Evolutionary conservation across 169 alveolate genomes (phyloP), one percentile per base, ranked within the genome.

Genomic region (Babesia divergens): DNA sequence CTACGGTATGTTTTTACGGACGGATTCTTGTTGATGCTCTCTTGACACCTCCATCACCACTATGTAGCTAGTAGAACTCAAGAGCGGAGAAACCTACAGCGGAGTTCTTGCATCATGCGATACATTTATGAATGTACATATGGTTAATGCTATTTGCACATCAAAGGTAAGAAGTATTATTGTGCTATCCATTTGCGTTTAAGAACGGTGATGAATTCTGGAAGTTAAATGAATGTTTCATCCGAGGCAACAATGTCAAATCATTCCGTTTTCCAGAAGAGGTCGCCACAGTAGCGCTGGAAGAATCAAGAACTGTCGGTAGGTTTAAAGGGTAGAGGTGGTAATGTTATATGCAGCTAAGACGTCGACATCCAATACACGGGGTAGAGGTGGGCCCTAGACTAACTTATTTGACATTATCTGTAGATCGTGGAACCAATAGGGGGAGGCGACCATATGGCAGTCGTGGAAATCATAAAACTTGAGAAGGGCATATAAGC

Each of bases 31-130:
- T n/a, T n/a, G n/a, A n/a, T n/a, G n/a, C n/a, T n/a, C n/a, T n/a
- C 38, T 49, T 40, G 44, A 20, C 18, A 35, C 22, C 26, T n/a
- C n/a, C n/a, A n/a, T n/a, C n/a, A n/a, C n/a, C n/a, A n/a, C n/a
- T n/a, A n/a, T n/a, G 47, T 83, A 91, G 95, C 74, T 91, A 76
- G 89, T 91, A 44, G 95, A 91, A 54, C 76, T 91, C 40, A 91
- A 91, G 49, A 91, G 83, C 65, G 95, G 95, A 28, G 95, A 91
- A 67, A 91, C 95, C 4, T 91, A 89, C 65, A 86, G 94, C 26
- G 95, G 95, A 35, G 69, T 91, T 53, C 56, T 91, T 22, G 86
- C 89, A 9, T 82, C 92, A 29, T 90, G 92, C 29, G 95, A 91
- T 55, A 89, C 91, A 11, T 91, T 91, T 43, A 91, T 91, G 95